Evolutionary conservation across 371 early-diverging fungal species (phyloP), one percentile per base, ranked within the genome.

Genomic region (Rhizopus delemar): DNA sequence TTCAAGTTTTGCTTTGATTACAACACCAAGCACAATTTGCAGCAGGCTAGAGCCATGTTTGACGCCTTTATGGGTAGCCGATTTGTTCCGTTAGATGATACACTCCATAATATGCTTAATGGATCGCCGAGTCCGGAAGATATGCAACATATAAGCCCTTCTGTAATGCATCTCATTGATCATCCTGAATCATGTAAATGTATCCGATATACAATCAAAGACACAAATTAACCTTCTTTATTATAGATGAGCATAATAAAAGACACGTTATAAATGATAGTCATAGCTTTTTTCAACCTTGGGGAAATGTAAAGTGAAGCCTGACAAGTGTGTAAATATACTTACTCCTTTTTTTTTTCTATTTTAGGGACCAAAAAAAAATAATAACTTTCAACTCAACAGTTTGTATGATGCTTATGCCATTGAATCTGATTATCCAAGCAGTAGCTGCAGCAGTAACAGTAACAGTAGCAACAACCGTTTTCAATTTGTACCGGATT

Each of bases 111-210:
- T 29, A 35, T 57, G 2, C 38, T 66, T 22, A 57, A 61, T 50
- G 62, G 62, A n/a, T 66, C 62, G 9, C 62, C 62, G 9, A 61
- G 58, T 32, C 57, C 58, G 13, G 66, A 61, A 50, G 61, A 66
- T 50, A 57, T 61, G 49, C 61, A 53, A 15, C 66, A 66, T 57
- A 66, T 66, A 12, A 66, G 66, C 35, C 66, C 66, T 13, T 66
- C 66, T 45, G 61, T 66, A 11, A 61, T 66, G 66, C 66, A 66
- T 50, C 62, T 57, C 43, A 66, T 66, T 15, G 66, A 66, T 54
- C 58, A 61, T 28, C 66, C 66, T 28, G 66, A 66, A 33, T 66
- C 66, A 57, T 66, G 66, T 66, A 66, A 45, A 57, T 15, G 29
- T 16, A 39, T 36, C 31, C 8, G 16, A 34, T 39, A 36, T 43